Conservation (phyloP, 164 flowering plant genomes). For the Magnolia changhungtana region DNA sequence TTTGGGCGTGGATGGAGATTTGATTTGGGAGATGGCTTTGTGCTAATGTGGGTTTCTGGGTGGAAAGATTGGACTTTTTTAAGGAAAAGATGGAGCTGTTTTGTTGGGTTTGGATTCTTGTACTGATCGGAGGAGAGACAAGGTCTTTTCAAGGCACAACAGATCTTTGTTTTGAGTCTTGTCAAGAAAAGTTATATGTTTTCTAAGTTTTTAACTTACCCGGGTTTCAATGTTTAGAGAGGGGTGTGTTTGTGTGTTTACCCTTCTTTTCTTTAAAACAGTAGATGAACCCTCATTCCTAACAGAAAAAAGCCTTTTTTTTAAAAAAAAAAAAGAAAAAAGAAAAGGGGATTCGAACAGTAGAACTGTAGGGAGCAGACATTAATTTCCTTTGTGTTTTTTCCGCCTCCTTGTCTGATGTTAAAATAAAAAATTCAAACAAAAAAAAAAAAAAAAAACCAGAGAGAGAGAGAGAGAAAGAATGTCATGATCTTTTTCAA, state of each 20-base stretch:
- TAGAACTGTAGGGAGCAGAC: slow-evolving; percentile 1
- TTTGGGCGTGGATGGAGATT: neutral
- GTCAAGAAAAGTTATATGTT: slow-evolving; percentile 27
- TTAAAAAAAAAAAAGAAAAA: neutral
- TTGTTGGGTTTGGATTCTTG: slow-evolving; percentile 11
- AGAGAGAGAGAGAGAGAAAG: too few relatives aligned
- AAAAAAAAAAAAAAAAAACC: too few relatives aligned
- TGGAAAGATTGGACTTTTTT: slow-evolving; percentile 2
- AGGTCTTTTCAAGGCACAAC: slow-evolving; percentile 39
- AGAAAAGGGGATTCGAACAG: neutral
- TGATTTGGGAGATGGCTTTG: neutral
- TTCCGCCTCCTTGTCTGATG: neutral
- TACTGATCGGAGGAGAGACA: slow-evolving; percentile 1
- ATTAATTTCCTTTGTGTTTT: slow-evolving; percentile 13
- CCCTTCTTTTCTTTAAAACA: slow-evolving; percentile 8
- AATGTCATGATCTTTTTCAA: slow-evolving; percentile 3
- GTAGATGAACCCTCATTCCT: neutral
- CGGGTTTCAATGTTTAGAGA: slow-evolving; percentile 1
- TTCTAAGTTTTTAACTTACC: neutral
- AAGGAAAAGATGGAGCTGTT: slow-evolving; percentile 15
- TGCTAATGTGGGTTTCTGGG: neutral
- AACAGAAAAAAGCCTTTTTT: neutral
- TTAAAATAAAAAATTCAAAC: too few relatives aligned
- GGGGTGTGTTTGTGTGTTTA: slow-evolving; percentile 12
- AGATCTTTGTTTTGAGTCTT: slow-evolving; percentile 34